Evolutionary conservation across 2,329 filamentous ascomycete genomes (phyloP), one percentile per base, ranked within the genome.

Genomic region (Aspergillus pseudoterreus): DNA sequence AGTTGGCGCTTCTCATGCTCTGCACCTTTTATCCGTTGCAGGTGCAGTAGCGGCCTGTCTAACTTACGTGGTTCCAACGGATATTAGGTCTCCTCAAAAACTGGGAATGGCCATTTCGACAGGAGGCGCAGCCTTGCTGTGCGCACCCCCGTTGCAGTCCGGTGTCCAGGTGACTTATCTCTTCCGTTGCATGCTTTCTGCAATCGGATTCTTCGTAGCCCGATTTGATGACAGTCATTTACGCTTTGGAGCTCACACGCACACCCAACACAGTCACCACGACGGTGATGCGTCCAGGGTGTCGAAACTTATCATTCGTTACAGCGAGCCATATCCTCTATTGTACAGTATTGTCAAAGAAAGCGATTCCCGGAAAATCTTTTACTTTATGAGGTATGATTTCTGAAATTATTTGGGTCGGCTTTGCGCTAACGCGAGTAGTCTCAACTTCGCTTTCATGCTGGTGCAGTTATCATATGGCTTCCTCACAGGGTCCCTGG

Each of bases 391-490:
- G 84, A 82, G 80, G 88, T 95, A 77, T 65, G 85, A 68, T 21
- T 36, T 21, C 22, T 21, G 2, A 24, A 43, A 50, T 21, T 24
- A 17, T 6, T 17, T 14, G 4, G 17, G 53, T 8, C 39, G 44
- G 51, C 11, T 49, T 17, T 35, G 14, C 5, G 51, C 64, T 70
- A 53, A 66, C 46, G 17, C 21, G 30, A 4, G 6, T 65, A 95
- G 90, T 55, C 81, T 99, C 50, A 99, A 99, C 67, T 91, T 99
- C 61, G 80, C 78, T 6, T 99, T 99, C 70, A 99, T 99, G 94
- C 75, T 88, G 32, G 84, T 99, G 1, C 94, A 99, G 65, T 88
- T 92, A 38, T 90, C 92, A 55, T 99, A 99, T 65, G 94, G 94
- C 45, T 95, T 94, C 63, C 75, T 94, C 10, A 97, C 91, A 3